Evolutionary conservation across 352 stramenopile species (phyloP).

Genomic region (Pythium chondricola): DNA sequence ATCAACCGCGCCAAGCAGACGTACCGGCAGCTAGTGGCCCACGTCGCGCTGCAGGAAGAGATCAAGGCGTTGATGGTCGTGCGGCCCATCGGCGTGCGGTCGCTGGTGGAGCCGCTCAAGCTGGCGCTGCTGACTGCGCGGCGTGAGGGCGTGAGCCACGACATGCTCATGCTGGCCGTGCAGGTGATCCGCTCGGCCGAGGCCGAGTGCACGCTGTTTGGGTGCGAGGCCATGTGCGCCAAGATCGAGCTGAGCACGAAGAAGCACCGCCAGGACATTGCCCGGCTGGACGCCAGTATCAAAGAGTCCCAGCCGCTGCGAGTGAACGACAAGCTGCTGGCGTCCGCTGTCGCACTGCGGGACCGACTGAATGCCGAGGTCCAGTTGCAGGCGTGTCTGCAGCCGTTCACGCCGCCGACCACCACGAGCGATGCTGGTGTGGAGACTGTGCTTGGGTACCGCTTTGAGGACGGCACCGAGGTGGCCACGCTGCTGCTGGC

Average conservation of each 20-base stretch:
- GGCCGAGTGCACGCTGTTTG: slow-evolving; percentile 77
- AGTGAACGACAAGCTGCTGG: slow-evolving; percentile 55
- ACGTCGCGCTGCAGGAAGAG: slow-evolving; percentile 70
- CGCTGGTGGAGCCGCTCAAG: slow-evolving; percentile 59
- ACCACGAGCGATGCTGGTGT: slow-evolving; percentile 20
- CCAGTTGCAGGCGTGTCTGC: slow-evolving; percentile 46
- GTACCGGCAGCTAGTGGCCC: slow-evolving; percentile 65
- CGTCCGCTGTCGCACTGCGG: slow-evolving; percentile 30
- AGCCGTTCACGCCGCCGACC: slow-evolving; percentile 31
- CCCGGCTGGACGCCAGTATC: slow-evolving; percentile 59
- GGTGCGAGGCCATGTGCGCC: slow-evolving; percentile 53
- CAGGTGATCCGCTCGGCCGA: slow-evolving; percentile 70
- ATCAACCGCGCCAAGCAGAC: slow-evolving; percentile 44
- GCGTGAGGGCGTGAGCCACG: slow-evolving; percentile 35
- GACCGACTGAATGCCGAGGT: slow-evolving; percentile 66
- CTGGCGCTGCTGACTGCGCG: slow-evolving; percentile 39
- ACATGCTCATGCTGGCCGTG: slow-evolving; percentile 50
- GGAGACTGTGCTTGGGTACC: slow-evolving; percentile 24
- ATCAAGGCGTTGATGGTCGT: slow-evolving; percentile 65
- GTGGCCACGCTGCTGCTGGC: slow-evolving; percentile 57
- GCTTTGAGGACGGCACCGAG: slow-evolving; percentile 44
- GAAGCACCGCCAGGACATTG: slow-evolving; percentile 47
- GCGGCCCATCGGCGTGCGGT: slow-evolving; percentile 67
- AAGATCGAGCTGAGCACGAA: slow-evolving; percentile 54
- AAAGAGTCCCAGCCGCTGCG: slow-evolving; percentile 35